Evolutionary conservation across 257 asterid species (phyloP).

Genomic region (Echium plantagineum): DNA sequence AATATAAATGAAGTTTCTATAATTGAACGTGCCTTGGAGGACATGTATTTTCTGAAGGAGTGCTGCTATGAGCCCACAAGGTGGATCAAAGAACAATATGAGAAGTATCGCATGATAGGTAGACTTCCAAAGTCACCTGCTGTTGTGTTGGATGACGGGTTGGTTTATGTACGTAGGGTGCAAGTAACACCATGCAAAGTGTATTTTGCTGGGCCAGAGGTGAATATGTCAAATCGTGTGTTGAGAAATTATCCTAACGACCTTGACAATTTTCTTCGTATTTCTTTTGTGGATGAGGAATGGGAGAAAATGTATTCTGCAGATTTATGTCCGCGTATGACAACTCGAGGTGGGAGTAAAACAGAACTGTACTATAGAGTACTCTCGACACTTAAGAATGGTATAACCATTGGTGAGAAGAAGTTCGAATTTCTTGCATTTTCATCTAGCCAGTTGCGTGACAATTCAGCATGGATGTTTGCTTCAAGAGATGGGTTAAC

Average conservation of each 20-base stretch:
- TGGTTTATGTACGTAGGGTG: slow-evolving; percentile 73
- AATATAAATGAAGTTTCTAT: slow-evolving; percentile 21
- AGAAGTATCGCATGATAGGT: slow-evolving; percentile 20
- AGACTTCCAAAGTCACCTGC: slow-evolving; percentile 53
- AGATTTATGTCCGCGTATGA: slow-evolving; percentile 38
- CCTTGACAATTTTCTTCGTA: slow-evolving; percentile 71
- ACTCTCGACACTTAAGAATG: slow-evolving; percentile 45
- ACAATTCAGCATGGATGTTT: slow-evolving; percentile 90
- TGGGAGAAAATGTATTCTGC: slow-evolving; percentile 59
- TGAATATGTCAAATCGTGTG: slow-evolving; percentile 73
- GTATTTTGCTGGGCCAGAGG: slow-evolving; percentile 76
- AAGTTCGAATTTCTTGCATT: slow-evolving; percentile 82
- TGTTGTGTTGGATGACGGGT: slow-evolving; percentile 50
- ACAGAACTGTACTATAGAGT: slow-evolving; percentile 59
- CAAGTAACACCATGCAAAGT: slow-evolving; percentile 79
- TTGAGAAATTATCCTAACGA: slow-evolving; percentile 39
- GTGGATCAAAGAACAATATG: slow-evolving; percentile 55
- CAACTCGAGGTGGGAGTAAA: slow-evolving; percentile 21
- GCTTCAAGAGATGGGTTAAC: slow-evolving; percentile 34
- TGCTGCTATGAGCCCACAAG: slow-evolving; percentile 74
- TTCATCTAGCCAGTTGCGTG: slow-evolving; percentile 84
- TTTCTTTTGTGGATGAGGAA: slow-evolving; percentile 88
- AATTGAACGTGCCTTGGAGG: slow-evolving; percentile 65
- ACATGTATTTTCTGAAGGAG: slow-evolving; percentile 40
- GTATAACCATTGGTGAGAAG: slow-evolving; percentile 61